Base-by-base conservation (phyloP, 1,284 basidiomycete species). In the Microbotryomycetes sp. region DNA sequence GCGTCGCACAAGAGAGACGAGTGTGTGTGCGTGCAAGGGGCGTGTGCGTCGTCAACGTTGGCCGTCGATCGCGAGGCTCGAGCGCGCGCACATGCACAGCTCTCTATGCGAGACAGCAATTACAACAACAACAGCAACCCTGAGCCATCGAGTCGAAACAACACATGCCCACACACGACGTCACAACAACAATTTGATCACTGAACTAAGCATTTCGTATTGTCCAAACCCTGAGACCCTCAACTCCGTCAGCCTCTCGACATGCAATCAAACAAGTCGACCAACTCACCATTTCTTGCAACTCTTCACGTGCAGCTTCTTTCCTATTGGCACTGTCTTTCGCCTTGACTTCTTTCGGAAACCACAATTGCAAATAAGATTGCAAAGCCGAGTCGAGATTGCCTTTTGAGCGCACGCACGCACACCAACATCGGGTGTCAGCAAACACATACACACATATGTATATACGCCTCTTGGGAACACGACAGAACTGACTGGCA, bases 321-420 rank as follows among this genome's bases (percentile, higher is more conserved):
- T 77, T 79, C 73, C 89, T 85, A 74, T 93, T 93, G 70, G 84
- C 81, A 63, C 81, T 81, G 50, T 86, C 78, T 75, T 97, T 96
- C 70, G 81, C 81, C 67, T 81, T 82, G 19, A 91, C 81, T 75
- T 97, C 93, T 9, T 83, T 74, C 0, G 93, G 92, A 76, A 97
- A 97, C 91, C 92, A 97, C 64, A 88, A 85, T 66, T 87, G 82
- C 84, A 97, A 89, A 71, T 92, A 93, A 68, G 87, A 86, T 56
- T 89, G 79, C 49, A 90, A 76, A 1, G 84, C 88, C 79, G 82
- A 84, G 71, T 93, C 90, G 47, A 93, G 81, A 70, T 92, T 90
- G 3, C 81, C 87, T 89, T 63, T 16, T 7, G 19, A 4, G 15
- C 9, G 25, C n/a, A 51, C 48, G 29, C 32, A 52, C 55, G 29